These are phyloP conservation scores for Teratosphaeria destructans DNA, from an alignment of 2,329 filamentous ascomycete species.

Conservation along the genomic window DNA sequence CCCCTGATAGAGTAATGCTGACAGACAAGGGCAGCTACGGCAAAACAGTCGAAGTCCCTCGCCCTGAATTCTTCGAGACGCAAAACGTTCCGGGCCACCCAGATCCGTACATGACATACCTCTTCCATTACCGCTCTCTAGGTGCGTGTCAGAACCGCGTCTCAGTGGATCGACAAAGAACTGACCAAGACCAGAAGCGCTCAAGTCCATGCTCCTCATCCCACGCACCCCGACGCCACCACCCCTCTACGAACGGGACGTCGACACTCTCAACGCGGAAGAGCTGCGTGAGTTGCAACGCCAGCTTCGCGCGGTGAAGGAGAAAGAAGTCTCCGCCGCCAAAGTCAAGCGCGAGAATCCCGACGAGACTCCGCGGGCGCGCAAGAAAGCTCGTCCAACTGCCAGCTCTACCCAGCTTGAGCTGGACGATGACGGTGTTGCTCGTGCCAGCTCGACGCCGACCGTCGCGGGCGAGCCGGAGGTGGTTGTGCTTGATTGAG, in stretches of 20 bases:
- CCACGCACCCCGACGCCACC: constrained; percentile 10
- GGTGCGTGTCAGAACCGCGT: background rate
- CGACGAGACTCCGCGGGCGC: constrained; percentile 7
- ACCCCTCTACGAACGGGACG: constrained; percentile 9
- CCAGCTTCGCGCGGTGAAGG: background rate
- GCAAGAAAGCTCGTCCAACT: constrained; percentile 8
- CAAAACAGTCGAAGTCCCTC: background rate
- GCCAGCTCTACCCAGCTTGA: constrained; percentile 6
- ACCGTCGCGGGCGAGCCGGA: background rate
- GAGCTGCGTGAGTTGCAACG: constrained; percentile 9
- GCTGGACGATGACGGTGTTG: constrained; percentile 2
- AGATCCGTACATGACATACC: constrained; percentile 6
- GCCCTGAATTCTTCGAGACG: background rate
- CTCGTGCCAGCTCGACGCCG: constrained; percentile 5
- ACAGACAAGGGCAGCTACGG: background rate
- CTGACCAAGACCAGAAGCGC: constrained; percentile 4
- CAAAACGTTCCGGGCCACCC: background rate
- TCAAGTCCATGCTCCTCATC: constrained; percentile 14
- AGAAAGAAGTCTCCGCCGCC: background rate
- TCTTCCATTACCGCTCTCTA: constrained; percentile 15
- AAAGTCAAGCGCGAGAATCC: constrained; percentile 12
- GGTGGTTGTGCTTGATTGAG: background rate
- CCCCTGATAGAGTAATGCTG: background rate
- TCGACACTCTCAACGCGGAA: constrained; percentile 2
- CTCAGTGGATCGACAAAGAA: no score